A percentile compares a stretch with the other conserved stretches of the same genome.
These are phyloP conservation scores for Acanthamoeba royreba DNA, from an alignment of 208 protist genomes.

Conservation along the genomic window DNA sequence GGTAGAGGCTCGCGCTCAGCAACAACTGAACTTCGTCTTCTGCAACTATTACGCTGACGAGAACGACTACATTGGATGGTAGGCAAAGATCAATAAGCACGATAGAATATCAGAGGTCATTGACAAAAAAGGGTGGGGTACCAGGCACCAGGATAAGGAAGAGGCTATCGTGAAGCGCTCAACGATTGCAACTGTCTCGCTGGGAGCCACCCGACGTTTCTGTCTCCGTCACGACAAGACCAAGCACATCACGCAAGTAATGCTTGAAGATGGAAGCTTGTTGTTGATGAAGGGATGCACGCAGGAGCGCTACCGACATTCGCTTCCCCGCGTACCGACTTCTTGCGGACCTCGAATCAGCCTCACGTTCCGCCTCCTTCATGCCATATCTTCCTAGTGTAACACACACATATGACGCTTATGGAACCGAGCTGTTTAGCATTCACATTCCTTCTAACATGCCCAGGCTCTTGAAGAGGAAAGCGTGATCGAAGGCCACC, in stretches of 20 bases:
- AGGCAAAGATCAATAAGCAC: background rate
- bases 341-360: background rate
- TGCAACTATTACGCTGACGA: background rate
- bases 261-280: background rate
- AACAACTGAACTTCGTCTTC: background rate
- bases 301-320: background rate
- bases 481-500: background rate
- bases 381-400: too few relatives aligned
- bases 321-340: background rate
- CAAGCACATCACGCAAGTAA: background rate
- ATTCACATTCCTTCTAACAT: background rate
- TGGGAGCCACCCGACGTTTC: background rate
- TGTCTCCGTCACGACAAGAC: conserved; percentile 4
- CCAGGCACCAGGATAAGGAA: background rate
- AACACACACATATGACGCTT: too few relatives aligned
- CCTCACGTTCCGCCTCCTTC: background rate
- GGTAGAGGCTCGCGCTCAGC: background rate
- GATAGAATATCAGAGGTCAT: background rate
- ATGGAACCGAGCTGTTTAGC: too few relatives aligned
- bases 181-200: background rate
- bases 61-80: conserved; percentile 5
- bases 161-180: background rate
- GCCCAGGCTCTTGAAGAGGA: background rate
- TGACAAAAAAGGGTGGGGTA: background rate
- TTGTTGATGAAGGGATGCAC: background rate